Conservation (phyloP, 352 stramenopile species). For the Phytopythium helicoides region DNA sequence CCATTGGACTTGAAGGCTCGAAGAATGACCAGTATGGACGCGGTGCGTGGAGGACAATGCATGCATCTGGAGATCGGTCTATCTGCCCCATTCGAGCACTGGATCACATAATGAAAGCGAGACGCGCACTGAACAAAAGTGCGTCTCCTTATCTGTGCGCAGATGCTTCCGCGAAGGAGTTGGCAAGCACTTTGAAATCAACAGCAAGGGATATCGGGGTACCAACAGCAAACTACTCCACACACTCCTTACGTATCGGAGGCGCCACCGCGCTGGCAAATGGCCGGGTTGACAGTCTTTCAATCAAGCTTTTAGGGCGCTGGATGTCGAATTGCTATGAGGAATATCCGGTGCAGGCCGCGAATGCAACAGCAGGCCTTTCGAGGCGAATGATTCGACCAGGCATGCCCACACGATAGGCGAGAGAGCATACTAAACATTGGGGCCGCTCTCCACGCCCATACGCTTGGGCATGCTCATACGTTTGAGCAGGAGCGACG, state of each 20-base stretch:
- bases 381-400: constrained; percentile 1
- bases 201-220: background rate
- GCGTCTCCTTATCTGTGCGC: background rate
- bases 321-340: constrained; percentile 19
- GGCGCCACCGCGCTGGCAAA: constrained; percentile 12
- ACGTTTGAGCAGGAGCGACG: no score
- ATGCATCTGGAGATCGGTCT: constrained; percentile 5
- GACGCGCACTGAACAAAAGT: background rate
- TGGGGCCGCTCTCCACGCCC: constrained; percentile 1
- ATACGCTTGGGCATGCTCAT: no score
- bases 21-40: constrained; percentile 23
- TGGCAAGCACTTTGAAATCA: constrained; percentile 7
- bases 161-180: background rate
- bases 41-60: constrained; percentile 15
- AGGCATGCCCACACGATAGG: background rate
- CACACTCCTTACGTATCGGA: constrained; percentile 15
- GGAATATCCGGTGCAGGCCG: constrained; percentile 12
- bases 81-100: constrained; percentile 14
- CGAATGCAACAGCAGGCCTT: background rate
- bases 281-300: constrained; percentile 5
- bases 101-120: constrained; percentile 9
- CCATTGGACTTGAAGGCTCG: constrained; percentile 11
- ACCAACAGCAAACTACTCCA: constrained; percentile 15
- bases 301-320: constrained; percentile 18
- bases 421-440: no score